Base-by-base conservation (phyloP, 176 grass and related monocot species). In the Aegilops tauschii region DNA sequence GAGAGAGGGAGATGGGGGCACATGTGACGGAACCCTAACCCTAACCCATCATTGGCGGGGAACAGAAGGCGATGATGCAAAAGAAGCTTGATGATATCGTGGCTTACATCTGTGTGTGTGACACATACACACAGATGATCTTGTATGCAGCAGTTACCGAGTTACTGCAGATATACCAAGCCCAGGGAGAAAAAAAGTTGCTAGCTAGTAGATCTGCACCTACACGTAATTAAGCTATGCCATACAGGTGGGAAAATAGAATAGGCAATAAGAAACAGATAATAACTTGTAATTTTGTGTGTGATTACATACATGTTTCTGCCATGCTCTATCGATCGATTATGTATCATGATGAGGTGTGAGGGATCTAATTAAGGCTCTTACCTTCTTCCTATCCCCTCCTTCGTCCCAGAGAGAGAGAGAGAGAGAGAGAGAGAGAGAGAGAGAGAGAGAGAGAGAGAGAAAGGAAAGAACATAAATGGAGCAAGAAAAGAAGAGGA, bases 1-100 rank as follows among this genome's bases (percentile, higher is more conserved):
- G 11, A 45, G 12, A 42, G 34, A 61, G 82, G 27, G 34, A 65
- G 74, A 65, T 8, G 39, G 25, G 54, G 44, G 78, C 47, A 86
- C 68, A 88, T 83, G 79, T 76, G 81, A 84, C 31, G 85, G 79
- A 91, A 87, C 89, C 89, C 89, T 91, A 91, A 91, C 89, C 89
- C 85, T 91, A 91, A 80, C 3, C 32, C 86, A 34, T 18, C 45
- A 85, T 58, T 80, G 74, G 52, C 28, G 32, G 65, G 63, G 73
- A 81, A 75, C 20, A 61, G 45, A 83, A 69, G 65, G 20, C 56
- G 58, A 85, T 76, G 71, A 76, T 84, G 82, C 59, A 50, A 76
- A 84, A 64, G 37, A 76, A 84, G 37, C 56, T 32, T 54, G 21
- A 77, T 25, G 28, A 79, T 21, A 75, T 75, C 42, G 49, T 9